phyloP scores from a whole-genome alignment of 148 eudicot species.

The Polygonum aviculare region DNA sequence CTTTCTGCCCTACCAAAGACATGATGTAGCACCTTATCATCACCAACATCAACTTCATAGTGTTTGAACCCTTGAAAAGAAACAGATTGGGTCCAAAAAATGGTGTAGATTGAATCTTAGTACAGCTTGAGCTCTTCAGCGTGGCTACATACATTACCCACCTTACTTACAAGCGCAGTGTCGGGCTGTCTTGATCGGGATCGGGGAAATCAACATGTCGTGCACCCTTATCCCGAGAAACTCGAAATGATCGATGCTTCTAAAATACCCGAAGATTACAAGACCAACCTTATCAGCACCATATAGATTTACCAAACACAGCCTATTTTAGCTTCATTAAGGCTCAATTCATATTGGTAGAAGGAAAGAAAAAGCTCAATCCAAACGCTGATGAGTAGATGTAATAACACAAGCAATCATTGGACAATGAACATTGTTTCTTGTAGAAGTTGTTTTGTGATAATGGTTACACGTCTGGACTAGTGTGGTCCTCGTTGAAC shows the following conservation, averaged over 20 bases:
- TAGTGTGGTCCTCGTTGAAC: not conserved
- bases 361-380: not conserved
- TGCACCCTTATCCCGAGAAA: too few relatives aligned
- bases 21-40: constrained; percentile 1
- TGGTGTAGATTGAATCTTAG: too few relatives aligned
- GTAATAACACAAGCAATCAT: not conserved
- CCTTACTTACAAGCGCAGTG: too few relatives aligned
- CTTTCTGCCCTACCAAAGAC: not conserved
- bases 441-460: not conserved
- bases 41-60: not conserved
- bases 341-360: not conserved
- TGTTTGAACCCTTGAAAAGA: not conserved
- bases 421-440: not conserved
- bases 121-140: too few relatives aligned
- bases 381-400: not conserved
- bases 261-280: too few relatives aligned
- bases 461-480: not conserved
- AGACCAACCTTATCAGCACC: not conserved
- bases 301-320: not conserved
- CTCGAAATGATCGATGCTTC: too few relatives aligned
- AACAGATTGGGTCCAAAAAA: not conserved
- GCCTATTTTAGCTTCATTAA: not conserved
- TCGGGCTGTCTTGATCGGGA: too few relatives aligned
- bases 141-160: too few relatives aligned
- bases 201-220: too few relatives aligned